Evolutionary conservation across 2,329 filamentous ascomycete genomes (phyloP).

Genomic region (Calonectria pauciramosa): DNA sequence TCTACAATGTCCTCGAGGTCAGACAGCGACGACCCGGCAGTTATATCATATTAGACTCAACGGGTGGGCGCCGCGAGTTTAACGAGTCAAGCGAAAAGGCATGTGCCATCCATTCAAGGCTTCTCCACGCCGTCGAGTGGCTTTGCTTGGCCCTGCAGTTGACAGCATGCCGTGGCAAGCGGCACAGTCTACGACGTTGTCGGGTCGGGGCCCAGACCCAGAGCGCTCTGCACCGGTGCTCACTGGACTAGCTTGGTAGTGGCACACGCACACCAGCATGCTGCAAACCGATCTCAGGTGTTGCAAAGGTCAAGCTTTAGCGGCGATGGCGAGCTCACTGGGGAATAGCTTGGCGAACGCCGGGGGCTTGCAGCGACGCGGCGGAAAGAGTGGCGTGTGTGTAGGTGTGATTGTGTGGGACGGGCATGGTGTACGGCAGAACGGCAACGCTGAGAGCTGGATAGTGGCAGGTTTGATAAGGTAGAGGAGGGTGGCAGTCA

Average conservation of each 20-base stretch:
- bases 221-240: constrained; percentile 12
- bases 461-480: not conserved
- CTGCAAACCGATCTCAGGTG: not conserved
- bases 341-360: constrained; percentile 32
- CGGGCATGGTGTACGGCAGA: not conserved
- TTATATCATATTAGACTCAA: constrained; percentile 17
- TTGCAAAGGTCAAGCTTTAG: constrained; percentile 32
- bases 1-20: not conserved
- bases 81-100: constrained; percentile 8
- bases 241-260: not conserved
- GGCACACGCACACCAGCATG: constrained; percentile 11
- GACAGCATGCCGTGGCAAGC: not conserved
- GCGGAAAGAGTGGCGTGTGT: not conserved
- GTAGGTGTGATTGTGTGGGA: constrained; percentile 3
- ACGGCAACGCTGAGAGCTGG: not conserved
- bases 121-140: constrained; percentile 3
- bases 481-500: constrained; percentile 1
- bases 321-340: constrained; percentile 32
- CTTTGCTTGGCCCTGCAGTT: constrained; percentile 3
- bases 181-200: constrained; percentile 3
- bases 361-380: constrained; percentile 2
- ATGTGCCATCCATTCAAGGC: constrained; percentile 13
- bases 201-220: not conserved
- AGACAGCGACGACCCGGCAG: constrained; percentile 11
- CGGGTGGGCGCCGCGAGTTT: constrained; percentile 1